Base-by-base conservation (phyloP, 345 rosid genomes). In the Boechera divaricarpa region DNA sequence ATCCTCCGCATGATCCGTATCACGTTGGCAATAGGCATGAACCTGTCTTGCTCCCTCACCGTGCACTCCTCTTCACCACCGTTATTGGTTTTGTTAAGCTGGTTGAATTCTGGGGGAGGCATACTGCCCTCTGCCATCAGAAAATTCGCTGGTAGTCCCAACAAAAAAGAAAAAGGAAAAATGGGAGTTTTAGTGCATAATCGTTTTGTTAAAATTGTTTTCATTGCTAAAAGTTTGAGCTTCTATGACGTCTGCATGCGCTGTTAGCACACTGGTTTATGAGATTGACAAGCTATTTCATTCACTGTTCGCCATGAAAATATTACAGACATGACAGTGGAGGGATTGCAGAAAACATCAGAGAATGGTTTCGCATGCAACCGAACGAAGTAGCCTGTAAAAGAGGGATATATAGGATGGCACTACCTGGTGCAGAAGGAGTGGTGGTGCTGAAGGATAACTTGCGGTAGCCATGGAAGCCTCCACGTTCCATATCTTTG, bases 11-110 rank as follows among this genome's bases (percentile, higher is more conserved):
- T 91, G 81, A 94, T 94, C 68, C 98, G 72, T 70, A 89, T 94
- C 75, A 94, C 97, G 21, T 94, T 92, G 1, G 98, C 98, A 4
- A 94, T 92, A 16, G 97, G 97, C 98, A 91, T 90, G 89, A 89
- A 94, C 49, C 88, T 87, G 76, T 94, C 98, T 80, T 94, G 98
- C 71, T 94, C 98, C 31, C 97, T 83, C 33, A 91, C 92, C 33
- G 75, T 72, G 79, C 91, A 89, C 64, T 85, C 98, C 63, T 82
- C 86, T 75, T 82, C 87, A 13, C 76, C 41, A 11, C 79, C 75
- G 21, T 79, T 39, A 29, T 56, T 56, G 48, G 63, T 63, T 38
- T 56, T 73, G 75, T 38, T 73, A 18, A 47, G 62, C 67, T 79
- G 72, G 69, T 77, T 80, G 69, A 71, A 69, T 21, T 81, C 85